Evolutionary conservation across 768 basidiomycete species (phyloP).

Genomic region (Termitomyces titanicus): DNA sequence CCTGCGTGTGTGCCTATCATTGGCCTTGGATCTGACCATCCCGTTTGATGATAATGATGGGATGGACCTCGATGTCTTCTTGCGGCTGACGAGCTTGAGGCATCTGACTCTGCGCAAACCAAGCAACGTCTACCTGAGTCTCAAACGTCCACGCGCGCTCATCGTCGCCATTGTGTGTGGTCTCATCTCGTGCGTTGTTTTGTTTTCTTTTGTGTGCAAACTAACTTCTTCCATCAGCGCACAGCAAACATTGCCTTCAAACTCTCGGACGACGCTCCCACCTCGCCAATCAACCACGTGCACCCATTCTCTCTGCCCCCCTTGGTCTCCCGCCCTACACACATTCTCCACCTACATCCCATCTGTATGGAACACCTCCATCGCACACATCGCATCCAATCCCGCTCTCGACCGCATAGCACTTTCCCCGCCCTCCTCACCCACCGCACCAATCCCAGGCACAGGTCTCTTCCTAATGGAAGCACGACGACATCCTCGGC

Average conservation of each 20-base stretch:
- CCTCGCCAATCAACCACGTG: constrained; percentile 22
- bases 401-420: constrained; percentile 29
- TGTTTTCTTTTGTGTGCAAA: not conserved
- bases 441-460: constrained; percentile 24
- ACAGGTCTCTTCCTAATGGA: constrained; percentile 57
- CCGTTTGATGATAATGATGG: constrained; percentile 25
- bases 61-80: constrained; percentile 39
- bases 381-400: constrained; percentile 48
- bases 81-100: constrained; percentile 29
- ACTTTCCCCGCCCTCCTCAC: not conserved
- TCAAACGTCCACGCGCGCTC: constrained; percentile 40
- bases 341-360: constrained; percentile 53
- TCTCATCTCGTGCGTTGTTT: constrained; percentile 44
- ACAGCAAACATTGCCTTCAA: constrained; percentile 52
- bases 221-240: constrained; percentile 32
- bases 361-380: constrained; percentile 52
- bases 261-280: constrained; percentile 42
- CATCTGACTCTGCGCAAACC: constrained; percentile 54
- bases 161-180: constrained; percentile 44
- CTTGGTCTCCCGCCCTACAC: constrained; percentile 40
- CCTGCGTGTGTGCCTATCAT: constrained; percentile 25
- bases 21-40: constrained; percentile 34
- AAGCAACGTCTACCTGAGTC: constrained; percentile 50
- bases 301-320: not conserved
- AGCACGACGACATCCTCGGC: constrained; percentile 46